Evolutionary conservation across 257 asterid species (phyloP).

Genomic region (Fraxinus americana): DNA sequence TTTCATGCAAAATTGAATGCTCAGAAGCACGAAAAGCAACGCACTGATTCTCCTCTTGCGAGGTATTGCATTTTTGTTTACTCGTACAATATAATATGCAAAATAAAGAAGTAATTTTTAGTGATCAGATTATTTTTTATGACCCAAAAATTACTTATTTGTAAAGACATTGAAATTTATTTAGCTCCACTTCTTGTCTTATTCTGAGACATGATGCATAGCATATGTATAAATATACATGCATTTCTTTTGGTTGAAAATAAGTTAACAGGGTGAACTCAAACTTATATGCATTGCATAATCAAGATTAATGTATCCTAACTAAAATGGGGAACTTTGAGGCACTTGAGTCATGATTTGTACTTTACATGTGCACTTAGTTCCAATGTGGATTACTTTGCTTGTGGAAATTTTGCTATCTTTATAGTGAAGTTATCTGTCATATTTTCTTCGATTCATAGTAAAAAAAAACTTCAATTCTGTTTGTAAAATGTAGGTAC

Average conservation of each 20-base stretch:
- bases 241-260: not conserved
- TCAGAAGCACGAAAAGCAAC: conserved; percentile 64
- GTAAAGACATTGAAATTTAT: not conserved
- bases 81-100: conserved; percentile 3
- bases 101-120: conserved; percentile 3
- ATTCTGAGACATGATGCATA: not conserved
- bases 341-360: not conserved
- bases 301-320: conserved; percentile 2
- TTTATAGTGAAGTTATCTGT: not conserved
- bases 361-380: not conserved
- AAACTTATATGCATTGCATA: not conserved
- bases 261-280: not conserved
- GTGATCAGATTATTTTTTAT: not conserved
- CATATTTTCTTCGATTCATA: conserved; percentile 8
- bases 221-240: not conserved
- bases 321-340: conserved; percentile 1
- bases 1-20: conserved; percentile 76
- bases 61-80: conserved; percentile 47
- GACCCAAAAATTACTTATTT: no score
- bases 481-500: conserved; percentile 56
- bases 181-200: not conserved
- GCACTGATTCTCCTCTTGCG: conserved; percentile 78
- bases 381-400: conserved; percentile 22
- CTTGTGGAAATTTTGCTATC: conserved; percentile 13
- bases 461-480: not conserved